A percentile compares a stretch with the other conserved stretches of the same genome.
These are phyloP conservation scores for Globisporangium alternatum DNA, from an alignment of 352 stramenopile genomes.

Conservation along the genomic window DNA sequence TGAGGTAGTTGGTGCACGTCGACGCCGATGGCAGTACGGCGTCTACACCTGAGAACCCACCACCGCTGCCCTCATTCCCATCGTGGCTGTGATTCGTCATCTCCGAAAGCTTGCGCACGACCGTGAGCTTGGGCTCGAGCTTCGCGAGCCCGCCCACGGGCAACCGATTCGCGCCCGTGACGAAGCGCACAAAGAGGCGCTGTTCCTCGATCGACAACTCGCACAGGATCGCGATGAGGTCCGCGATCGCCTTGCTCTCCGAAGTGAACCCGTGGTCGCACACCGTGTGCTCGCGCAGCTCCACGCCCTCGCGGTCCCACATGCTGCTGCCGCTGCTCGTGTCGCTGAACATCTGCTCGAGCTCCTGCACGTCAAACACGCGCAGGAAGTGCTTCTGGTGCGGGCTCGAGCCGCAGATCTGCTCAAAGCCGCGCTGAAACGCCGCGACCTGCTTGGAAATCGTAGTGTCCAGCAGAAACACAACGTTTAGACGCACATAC, in stretches of 20 bases:
- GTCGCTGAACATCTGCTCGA: constrained; percentile 67
- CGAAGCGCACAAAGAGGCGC: constrained; percentile 85
- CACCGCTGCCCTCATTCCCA: not conserved
- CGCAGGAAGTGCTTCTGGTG: constrained; percentile 35
- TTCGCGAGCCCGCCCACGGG: constrained; percentile 77
- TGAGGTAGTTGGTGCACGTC: constrained; percentile 91
- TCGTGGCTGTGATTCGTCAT: constrained; percentile 17
- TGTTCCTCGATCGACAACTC: constrained; percentile 67
- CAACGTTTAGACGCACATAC: constrained; percentile 56
- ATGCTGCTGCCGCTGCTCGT: constrained; percentile 35
- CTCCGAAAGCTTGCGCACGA: constrained; percentile 78
- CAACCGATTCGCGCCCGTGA: constrained; percentile 86
- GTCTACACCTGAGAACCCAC: constrained; percentile 25
- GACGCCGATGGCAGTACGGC: constrained; percentile 79
- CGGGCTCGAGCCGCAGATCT: constrained; percentile 41
- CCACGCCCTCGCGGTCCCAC: constrained; percentile 68
- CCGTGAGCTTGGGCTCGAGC: constrained; percentile 85
- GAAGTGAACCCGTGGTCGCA: constrained; percentile 84
- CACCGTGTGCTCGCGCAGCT: constrained; percentile 76
- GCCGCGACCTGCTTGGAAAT: constrained; percentile 59
- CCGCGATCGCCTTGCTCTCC: constrained; percentile 57
- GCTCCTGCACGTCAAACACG: constrained; percentile 60
- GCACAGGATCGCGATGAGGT: constrained; percentile 77
- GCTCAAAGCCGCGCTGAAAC: constrained; percentile 67
- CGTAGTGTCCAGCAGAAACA: constrained; percentile 61